Evolutionary conservation across 2,329 filamentous ascomycete species (phyloP).

Genomic region (Aureobasidium vineae): DNA sequence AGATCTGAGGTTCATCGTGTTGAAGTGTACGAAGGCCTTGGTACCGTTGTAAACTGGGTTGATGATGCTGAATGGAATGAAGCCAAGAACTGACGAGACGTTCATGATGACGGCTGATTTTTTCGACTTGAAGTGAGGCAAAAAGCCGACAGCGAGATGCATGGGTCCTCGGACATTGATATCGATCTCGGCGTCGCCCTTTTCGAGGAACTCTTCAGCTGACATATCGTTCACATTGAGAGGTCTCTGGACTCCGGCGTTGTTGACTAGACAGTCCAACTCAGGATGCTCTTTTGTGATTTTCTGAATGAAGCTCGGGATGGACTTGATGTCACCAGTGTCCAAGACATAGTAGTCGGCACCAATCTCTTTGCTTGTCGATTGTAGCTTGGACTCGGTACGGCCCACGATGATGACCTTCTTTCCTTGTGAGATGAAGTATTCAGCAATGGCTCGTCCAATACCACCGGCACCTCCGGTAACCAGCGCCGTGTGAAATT

Average conservation of each 20-base stretch:
- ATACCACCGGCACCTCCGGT: conserved; percentile 56
- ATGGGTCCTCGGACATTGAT: conserved; percentile 60
- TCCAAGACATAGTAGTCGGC: conserved; percentile 55
- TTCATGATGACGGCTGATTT: conserved; percentile 52
- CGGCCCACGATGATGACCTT: conserved; percentile 55
- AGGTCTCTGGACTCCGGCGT: conserved; percentile 55
- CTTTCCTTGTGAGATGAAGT: conserved; percentile 49
- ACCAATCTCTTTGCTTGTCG: conserved; percentile 47
- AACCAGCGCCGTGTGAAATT: conserved; percentile 49
- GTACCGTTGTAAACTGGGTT: conserved; percentile 61
- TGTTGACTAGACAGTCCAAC: conserved; percentile 60
- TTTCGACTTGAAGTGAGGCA: conserved; percentile 52
- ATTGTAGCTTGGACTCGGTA: conserved; percentile 54
- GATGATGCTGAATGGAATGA: conserved; percentile 52
- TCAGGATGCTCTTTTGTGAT: conserved; percentile 53
- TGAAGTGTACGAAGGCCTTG: conserved; percentile 60
- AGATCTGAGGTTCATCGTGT: conserved; percentile 54
- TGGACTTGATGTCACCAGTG: conserved; percentile 47
- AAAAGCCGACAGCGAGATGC: conserved; percentile 52
- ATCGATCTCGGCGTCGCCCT: conserved; percentile 57
- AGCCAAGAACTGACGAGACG: conserved; percentile 55
- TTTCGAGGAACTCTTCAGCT: conserved; percentile 46
- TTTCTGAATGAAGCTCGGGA: conserved; percentile 48
- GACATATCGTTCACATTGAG: conserved; percentile 47
- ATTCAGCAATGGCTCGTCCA: conserved; percentile 50